Evolutionary conservation across 345 rosid species (phyloP).

Genomic region (Populus simonii): DNA sequence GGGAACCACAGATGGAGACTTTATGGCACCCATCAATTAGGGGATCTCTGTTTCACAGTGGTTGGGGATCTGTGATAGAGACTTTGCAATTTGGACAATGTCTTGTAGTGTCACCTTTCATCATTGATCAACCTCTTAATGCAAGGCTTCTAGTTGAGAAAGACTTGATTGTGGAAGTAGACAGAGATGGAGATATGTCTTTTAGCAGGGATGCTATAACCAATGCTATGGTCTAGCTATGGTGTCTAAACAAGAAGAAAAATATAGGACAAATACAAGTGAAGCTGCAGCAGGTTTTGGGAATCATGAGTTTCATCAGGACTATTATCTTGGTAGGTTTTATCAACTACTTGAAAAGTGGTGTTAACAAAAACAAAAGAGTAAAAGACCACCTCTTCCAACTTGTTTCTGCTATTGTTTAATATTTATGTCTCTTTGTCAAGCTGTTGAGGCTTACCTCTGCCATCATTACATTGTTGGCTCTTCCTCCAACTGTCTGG

Average conservation of each 20-base stretch:
- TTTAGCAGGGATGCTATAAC: slow-evolving; percentile 15
- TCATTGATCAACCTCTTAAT: slow-evolving; percentile 21
- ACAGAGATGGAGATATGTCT: slow-evolving; percentile 21
- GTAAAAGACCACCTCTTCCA: neutral
- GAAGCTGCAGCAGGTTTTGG: slow-evolving; percentile 17
- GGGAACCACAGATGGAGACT: slow-evolving; percentile 28
- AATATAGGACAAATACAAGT: neutral
- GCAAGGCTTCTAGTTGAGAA: slow-evolving; percentile 23
- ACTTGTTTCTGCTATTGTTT: neutral
- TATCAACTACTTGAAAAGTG: neutral
- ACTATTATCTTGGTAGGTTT: too few species aligned
- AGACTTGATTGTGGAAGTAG: slow-evolving; percentile 18
- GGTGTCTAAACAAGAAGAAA: slow-evolving; percentile 18
- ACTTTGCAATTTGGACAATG: slow-evolving; percentile 18
- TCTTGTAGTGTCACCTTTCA: slow-evolving; percentile 20
- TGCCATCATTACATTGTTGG: too few species aligned
- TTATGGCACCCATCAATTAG: slow-evolving; percentile 23
- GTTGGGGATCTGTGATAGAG: slow-evolving; percentile 28
- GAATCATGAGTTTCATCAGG: slow-evolving; percentile 16
- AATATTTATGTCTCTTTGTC: too few species aligned
- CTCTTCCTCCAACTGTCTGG: too few species aligned
- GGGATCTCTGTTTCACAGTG: slow-evolving; percentile 27
- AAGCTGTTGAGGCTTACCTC: too few species aligned
- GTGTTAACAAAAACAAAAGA: neutral
- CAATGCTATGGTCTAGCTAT: slow-evolving; percentile 20